Conservation (phyloP, 2,329 filamentous ascomycete species). For the Blastomyces silverae region DNA sequence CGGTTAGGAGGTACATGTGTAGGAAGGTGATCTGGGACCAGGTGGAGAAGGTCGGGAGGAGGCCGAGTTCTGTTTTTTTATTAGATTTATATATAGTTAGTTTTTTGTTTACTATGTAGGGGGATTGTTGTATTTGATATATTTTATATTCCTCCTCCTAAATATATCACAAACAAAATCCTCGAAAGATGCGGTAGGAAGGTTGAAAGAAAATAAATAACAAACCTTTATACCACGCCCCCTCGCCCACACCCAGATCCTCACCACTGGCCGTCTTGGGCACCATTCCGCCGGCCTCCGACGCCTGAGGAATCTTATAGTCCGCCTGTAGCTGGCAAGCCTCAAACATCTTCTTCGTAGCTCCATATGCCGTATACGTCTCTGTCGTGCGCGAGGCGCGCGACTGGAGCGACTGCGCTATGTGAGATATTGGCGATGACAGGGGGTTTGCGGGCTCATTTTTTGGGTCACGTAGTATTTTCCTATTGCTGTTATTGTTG, state of each 20-base stretch:
- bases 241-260: slow-evolving; percentile 67
- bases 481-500: slow-evolving; percentile 10
- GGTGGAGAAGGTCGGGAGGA: slow-evolving; percentile 82
- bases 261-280: slow-evolving; percentile 69
- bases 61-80: slow-evolving; percentile 57
- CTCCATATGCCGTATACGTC: slow-evolving; percentile 71
- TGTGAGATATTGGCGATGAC: slow-evolving; percentile 24
- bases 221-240: slow-evolving; percentile 77
- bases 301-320: slow-evolving; percentile 65
- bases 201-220: slow-evolving; percentile 15
- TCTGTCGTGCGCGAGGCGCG: slow-evolving; percentile 45
- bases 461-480: slow-evolving; percentile 9
- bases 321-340: slow-evolving; percentile 65
- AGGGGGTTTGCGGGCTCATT: slow-evolving; percentile 10
- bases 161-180: neutral
- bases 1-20: slow-evolving; percentile 87
- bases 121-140: neutral
- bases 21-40: slow-evolving; percentile 97
- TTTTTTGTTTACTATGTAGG: neutral
- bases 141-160: neutral
- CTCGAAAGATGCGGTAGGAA: neutral
- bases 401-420: slow-evolving; percentile 30
- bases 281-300: slow-evolving; percentile 59
- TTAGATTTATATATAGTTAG: slow-evolving; percentile 11
- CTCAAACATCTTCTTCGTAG: slow-evolving; percentile 71